These are phyloP conservation scores for Fusarium sp. DNA, from an alignment of 2,329 filamentous ascomycete species.

Conservation along the genomic window DNA sequence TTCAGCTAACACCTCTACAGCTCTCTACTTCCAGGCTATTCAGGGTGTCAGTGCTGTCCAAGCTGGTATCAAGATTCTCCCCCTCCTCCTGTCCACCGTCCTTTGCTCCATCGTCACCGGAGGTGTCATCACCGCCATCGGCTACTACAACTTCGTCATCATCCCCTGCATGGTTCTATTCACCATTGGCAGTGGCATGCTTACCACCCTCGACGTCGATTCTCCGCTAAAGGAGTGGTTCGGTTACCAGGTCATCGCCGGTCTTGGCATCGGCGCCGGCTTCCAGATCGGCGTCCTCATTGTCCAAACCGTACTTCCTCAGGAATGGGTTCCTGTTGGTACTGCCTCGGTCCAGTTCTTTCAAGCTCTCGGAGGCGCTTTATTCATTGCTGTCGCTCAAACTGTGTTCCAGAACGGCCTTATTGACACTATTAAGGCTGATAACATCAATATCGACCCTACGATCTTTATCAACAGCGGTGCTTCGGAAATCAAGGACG, in stretches of 20 bases:
- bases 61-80: constrained; percentile 63
- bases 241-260: constrained; percentile 64
- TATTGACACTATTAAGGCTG: constrained; percentile 56
- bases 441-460: constrained; percentile 57
- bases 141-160: constrained; percentile 54
- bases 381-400: constrained; percentile 70
- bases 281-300: constrained; percentile 59
- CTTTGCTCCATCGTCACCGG: constrained; percentile 57
- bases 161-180: constrained; percentile 53
- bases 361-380: constrained; percentile 69
- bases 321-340: constrained; percentile 58
- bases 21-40: constrained; percentile 63
- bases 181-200: constrained; percentile 60
- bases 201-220: constrained; percentile 60
- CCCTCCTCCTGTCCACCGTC: constrained; percentile 60
- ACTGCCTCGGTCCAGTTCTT: constrained; percentile 66
- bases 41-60: constrained; percentile 60
- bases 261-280: constrained; percentile 60
- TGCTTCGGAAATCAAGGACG: constrained; percentile 57
- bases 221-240: constrained; percentile 62
- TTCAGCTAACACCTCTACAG: constrained; percentile 41
- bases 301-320: constrained; percentile 60
- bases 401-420: constrained; percentile 72
- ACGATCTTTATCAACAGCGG: constrained; percentile 60
- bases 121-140: constrained; percentile 52